Conservation (phyloP, 2,329 filamentous ascomycete species). For the Plectosphaerella sp. region DNA sequence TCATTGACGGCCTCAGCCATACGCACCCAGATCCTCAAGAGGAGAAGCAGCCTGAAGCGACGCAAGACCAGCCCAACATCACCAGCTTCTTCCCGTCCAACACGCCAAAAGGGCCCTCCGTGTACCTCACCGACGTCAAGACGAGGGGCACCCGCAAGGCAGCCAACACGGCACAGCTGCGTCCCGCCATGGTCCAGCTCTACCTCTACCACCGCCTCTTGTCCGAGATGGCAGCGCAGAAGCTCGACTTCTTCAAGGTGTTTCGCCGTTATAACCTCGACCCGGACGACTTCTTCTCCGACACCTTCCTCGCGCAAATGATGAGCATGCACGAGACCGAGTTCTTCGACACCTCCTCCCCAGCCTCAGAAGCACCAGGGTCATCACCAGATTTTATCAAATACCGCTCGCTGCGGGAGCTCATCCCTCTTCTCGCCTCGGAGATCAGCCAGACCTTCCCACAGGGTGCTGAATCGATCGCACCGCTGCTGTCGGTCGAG, state of each 20-base stretch:
- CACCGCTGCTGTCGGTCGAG: constrained; percentile 47
- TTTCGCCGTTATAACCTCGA: constrained; percentile 70
- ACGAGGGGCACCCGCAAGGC: constrained; percentile 64
- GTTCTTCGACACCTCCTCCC: constrained; percentile 42
- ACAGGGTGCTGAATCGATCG: constrained; percentile 40
- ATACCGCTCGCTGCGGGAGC: constrained; percentile 43
- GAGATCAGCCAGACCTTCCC: constrained; percentile 52
- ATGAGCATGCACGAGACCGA: constrained; percentile 62
- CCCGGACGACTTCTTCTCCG: constrained; percentile 64
- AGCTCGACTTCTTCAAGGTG: constrained; percentile 64
- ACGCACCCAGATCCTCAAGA: constrained; percentile 69
- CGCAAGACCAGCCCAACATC: constrained; percentile 24
- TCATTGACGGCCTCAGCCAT: constrained; percentile 84
- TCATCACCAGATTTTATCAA: constrained; percentile 30
- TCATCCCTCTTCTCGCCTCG: constrained; percentile 38
- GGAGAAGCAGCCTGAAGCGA: constrained; percentile 52
- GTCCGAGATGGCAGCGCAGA: constrained; percentile 66
- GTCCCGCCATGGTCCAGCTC: constrained; percentile 79
- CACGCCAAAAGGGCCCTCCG: constrained; percentile 18
- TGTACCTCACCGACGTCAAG: constrained; percentile 88
- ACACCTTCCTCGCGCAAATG: constrained; percentile 73
- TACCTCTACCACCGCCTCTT: constrained; percentile 87
- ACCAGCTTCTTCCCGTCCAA: constrained; percentile 32
- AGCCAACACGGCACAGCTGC: constrained; percentile 64
- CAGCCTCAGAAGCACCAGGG: too few species aligned